Base-by-base conservation (phyloP, 2,329 filamentous ascomycete species). In the Claviceps sp. region DNA sequence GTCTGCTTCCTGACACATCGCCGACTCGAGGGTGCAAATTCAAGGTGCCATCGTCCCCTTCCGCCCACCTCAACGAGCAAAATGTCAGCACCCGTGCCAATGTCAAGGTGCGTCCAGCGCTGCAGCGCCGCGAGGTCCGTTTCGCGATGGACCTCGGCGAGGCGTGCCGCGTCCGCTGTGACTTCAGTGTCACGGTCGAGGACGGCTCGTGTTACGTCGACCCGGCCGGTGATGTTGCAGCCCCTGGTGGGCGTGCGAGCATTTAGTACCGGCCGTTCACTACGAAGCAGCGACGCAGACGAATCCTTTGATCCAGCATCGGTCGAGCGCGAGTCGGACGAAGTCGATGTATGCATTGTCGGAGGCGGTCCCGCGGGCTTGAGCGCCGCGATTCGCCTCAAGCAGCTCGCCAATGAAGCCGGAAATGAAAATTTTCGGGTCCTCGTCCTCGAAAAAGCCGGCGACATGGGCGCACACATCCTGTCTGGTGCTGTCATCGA, bases 341-440 rank as follows among this genome's bases (percentile, higher is more conserved):
- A 93, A 70, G 93, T 98, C 34, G 93, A 98, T 69, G 90, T 98
- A 34, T 95, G 89, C 69, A 97, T 98, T 62, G 82, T 98, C 51
- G 93, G 93, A 63, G 93, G 88, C 67, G 91, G 93, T n/a, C 93
- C 93, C 50, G 88, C 93, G 50, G 93, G 93, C 54, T 78, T 98
- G 58, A 86, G 87, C 60, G 90, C 93, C 47, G 93, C 91, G 49
- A 98, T 98, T 64, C 85, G 87, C 58, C 73, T 98, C 52, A 97
- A 97, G 75, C 91, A 98, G 70, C 76, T 96, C 49, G 93, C 93
- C 59, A 96, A 90, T 64, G 89, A 90, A 64, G 88, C 87, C 38
- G 91, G 93, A 56, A 95, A 97, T 68, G 89, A 97, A 56, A 90
- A 96, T 56, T 97, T 98, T 66, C 80, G 93, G 38, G 91, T 98